These are phyloP conservation scores for Oenanthe sinensis DNA, from an alignment of 129 eudicot species.

Conservation along the genomic window DNA sequence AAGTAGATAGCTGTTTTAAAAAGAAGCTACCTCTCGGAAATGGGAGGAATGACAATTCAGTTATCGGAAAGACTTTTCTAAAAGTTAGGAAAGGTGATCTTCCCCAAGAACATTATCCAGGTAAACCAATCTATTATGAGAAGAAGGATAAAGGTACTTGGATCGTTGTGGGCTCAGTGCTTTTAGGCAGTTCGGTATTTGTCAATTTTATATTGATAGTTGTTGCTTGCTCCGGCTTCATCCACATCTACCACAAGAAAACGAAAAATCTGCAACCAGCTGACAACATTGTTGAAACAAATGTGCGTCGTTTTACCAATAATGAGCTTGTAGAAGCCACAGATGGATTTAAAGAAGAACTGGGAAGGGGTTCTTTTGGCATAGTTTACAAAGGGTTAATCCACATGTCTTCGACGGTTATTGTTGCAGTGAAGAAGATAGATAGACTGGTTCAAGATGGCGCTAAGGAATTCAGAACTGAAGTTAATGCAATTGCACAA, in stretches of 20 bases:
- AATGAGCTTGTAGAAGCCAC: not conserved
- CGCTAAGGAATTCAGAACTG: not conserved
- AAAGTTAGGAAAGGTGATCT: not conserved
- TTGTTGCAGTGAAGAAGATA: not conserved
- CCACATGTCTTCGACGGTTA: not conserved
- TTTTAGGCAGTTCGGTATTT: not conserved
- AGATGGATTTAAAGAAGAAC: not conserved
- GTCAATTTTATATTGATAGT: not conserved
- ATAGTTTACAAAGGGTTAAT: not conserved
- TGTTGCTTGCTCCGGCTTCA: not conserved
- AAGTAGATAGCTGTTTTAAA: not conserved
- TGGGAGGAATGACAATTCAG: not conserved
- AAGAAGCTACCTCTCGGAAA: not conserved
- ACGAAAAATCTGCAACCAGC: not conserved
- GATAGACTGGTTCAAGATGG: not conserved
- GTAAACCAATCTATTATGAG: not conserved
- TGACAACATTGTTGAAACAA: not conserved
- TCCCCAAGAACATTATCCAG: not conserved
- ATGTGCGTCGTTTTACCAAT: not conserved
- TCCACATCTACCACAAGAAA: not conserved
- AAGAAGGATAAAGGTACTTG: not conserved
- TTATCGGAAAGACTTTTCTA: not conserved
- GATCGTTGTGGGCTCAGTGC: not conserved
- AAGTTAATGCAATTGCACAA: not conserved
- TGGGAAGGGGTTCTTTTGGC: not conserved